These are phyloP conservation scores for Erigeron canadensis DNA, from an alignment of 129 eudicot genomes.

Conservation along the genomic window DNA sequence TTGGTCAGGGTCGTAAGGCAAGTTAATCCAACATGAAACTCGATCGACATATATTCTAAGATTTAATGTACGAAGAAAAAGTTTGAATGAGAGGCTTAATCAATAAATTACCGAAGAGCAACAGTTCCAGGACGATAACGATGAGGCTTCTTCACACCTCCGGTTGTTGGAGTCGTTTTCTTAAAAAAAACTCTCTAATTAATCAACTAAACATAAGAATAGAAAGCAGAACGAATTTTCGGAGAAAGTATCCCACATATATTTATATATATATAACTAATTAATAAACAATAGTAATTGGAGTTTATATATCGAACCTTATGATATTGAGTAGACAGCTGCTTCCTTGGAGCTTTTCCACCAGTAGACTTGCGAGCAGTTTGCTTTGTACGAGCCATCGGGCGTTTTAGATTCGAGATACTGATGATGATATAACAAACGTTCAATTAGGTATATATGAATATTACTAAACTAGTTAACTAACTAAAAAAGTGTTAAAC, in stretches of 20 bases:
- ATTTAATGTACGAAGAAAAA: no score
- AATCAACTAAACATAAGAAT: neutral
- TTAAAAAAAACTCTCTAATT: neutral
- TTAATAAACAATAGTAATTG: neutral
- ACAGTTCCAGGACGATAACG: neutral
- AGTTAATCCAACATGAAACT: neutral
- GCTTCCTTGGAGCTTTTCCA: conserved; percentile 6
- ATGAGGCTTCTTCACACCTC: conserved; percentile 15
- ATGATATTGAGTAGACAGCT: neutral
- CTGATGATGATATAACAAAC: neutral
- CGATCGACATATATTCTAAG: no score
- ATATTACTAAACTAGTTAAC: no score
- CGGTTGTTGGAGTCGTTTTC: neutral
- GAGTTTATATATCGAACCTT: neutral
- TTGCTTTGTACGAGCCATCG: conserved; percentile 3
- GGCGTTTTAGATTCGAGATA: neutral
- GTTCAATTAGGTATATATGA: neutral
- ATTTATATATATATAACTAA: no score
- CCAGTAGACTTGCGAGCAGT: conserved; percentile 4
- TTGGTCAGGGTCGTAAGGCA: neutral
- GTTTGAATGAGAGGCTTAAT: neutral
- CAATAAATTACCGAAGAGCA: conserved; percentile 2
- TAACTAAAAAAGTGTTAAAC: no score
- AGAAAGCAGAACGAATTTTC: no score
- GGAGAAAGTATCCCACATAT: neutral